Evolutionary conservation across 257 asterid genomes (phyloP), one percentile per base, ranked within the genome.

Genomic region (Coffea canephora): DNA sequence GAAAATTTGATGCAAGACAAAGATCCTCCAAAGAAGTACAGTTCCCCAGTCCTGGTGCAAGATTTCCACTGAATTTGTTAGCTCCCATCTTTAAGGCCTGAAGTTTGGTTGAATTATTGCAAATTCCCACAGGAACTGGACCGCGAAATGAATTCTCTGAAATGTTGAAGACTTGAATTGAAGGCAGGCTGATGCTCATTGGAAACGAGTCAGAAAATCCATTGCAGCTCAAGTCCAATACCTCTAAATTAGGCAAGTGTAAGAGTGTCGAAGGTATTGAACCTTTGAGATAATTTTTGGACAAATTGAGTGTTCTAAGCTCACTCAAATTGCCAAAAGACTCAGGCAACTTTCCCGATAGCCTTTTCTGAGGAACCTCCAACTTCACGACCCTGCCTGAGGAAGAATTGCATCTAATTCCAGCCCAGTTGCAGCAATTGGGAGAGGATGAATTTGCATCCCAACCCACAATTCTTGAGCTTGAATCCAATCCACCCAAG

Each of bases 391-490:
- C 95, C 74, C 94, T 85, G 14, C 85, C 86, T 12, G 87, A 75
- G 9, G 90, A 87, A 54, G 87, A 75, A 71, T 39, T 23, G 89
- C 98, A 94, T 67, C 92, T 84, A 77, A 94, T 55, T 19, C 94
- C 97, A 1, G 61, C 75, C 96, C 94, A 94, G 34, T 43, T 78
- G 72, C 97, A 93, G 85, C 97, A 94, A 73, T 84, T 87, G 66
- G 87, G 61, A 23, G 91, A 82, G 46, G 91, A 77, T 19, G 91
- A 84, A 52, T 36, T 65, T 61, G 71, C 46, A 66, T 74, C 87
- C 98, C 98, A 91, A 1, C 88, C 91, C 41, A 81, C 88, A 74
- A 85, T 16, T 52, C 78, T 80, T 0, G 86, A 73, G 21, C 87
- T 79, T 0, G 86, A 71, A 19, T 89, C 94, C 74, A 94, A 82